phyloP scores from a whole-genome alignment of 441 rosid genomes.

The Syzygium syzygioides region DNA sequence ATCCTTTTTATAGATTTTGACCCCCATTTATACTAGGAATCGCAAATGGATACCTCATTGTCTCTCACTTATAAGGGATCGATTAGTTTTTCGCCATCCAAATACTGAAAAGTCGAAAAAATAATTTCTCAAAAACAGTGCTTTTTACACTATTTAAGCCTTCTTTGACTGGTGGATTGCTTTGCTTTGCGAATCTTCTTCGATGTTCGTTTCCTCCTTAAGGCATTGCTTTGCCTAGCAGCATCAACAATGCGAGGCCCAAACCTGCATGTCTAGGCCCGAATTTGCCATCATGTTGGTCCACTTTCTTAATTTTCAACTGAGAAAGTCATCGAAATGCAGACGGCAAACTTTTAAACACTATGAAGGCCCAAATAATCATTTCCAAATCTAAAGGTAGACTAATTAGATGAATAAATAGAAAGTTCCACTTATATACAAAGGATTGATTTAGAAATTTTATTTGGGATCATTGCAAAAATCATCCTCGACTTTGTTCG shows the following conservation, averaged over 20 bases:
- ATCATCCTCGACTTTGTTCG: neutral
- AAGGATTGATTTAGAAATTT: neutral
- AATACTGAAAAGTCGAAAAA: accelerated
- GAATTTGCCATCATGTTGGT: neutral
- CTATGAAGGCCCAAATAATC: neutral
- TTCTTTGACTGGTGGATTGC: neutral
- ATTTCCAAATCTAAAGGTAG: neutral
- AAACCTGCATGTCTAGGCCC: neutral
- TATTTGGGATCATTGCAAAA: neutral
- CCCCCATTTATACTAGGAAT: neutral
- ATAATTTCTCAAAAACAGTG: neutral
- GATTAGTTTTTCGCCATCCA: accelerated
- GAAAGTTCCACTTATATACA: neutral
- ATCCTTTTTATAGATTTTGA: neutral
- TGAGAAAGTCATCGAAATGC: neutral
- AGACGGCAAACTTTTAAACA: neutral
- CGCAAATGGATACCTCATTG: neutral
- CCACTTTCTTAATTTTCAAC: neutral
- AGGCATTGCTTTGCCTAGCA: neutral
- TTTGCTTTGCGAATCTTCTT: neutral
- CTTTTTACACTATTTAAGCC: neutral
- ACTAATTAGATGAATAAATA: neutral
- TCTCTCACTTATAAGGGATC: neutral
- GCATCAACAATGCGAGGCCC: neutral
- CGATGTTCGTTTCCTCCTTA: neutral